Conservation (phyloP, 129 eudicot genomes). For the Centrapalus pauciflorus region DNA sequence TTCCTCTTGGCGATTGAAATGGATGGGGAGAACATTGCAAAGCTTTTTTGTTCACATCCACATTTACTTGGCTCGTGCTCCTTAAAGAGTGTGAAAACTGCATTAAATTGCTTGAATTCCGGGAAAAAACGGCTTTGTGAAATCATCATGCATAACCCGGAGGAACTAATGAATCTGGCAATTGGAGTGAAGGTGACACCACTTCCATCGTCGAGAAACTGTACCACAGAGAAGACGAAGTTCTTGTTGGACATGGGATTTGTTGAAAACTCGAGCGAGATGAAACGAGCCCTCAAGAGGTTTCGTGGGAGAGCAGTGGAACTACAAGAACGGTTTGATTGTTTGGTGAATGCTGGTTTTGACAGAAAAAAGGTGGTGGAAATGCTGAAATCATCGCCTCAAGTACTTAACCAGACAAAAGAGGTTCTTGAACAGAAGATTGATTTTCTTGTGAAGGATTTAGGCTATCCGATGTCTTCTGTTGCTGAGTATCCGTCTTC, state of each 20-base stretch:
- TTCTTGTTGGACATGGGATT: conserved; percentile 60
- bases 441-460: conserved; percentile 48
- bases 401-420: conserved; percentile 53
- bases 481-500: conserved; percentile 45
- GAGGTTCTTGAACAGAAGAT: conserved; percentile 54
- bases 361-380: conserved; percentile 39
- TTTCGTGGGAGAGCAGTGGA: conserved; percentile 68
- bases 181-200: conserved; percentile 34
- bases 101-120: conserved; percentile 30
- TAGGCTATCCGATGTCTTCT: conserved; percentile 52
- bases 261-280: conserved; percentile 53
- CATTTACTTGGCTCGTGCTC: conserved; percentile 51
- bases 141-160: conserved; percentile 54
- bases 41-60: conserved; percentile 41
- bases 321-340: conserved; percentile 82
- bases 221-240: conserved; percentile 35
- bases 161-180: conserved; percentile 49
- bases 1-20: conserved; percentile 54
- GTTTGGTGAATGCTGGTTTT: conserved; percentile 60
- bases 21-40: conserved; percentile 43
- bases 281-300: conserved; percentile 48
- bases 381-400: conserved; percentile 68
- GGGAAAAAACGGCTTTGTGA: conserved; percentile 56
- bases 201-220: conserved; percentile 24
- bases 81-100: conserved; percentile 42